Conservation (phyloP, 2,329 filamentous ascomycete species). For the Fusarium piperis region DNA sequence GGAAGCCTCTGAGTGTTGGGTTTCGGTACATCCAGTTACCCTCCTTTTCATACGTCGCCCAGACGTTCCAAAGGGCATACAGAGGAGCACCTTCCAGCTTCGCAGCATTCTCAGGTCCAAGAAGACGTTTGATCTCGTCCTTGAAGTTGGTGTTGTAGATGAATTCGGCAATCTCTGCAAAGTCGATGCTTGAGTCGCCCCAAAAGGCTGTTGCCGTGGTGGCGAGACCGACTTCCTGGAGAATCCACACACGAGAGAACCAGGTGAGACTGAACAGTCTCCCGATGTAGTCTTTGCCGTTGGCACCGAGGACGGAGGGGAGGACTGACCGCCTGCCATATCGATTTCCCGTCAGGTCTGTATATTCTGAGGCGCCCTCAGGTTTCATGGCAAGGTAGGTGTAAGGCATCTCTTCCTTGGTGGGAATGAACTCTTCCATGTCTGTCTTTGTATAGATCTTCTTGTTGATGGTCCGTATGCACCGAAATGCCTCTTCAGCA, state of each 20-base stretch:
- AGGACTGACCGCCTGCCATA: neutral
- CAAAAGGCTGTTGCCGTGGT: conserved; percentile 1
- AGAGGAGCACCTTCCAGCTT: neutral
- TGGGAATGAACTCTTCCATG: neutral
- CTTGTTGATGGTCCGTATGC: conserved; percentile 4
- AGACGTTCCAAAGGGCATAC: conserved; percentile 12
- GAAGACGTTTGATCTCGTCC: neutral
- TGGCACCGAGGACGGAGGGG: neutral
- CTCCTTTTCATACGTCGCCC: conserved; percentile 9
- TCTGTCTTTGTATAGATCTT: conserved; percentile 2
- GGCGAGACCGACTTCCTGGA: conserved; percentile 6
- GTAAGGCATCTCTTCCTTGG: neutral
- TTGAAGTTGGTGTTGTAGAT: conserved; percentile 5
- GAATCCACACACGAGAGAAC: conserved; percentile 11
- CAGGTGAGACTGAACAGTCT: neutral
- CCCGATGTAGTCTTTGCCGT: neutral
- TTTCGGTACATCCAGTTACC: conserved; percentile 2
- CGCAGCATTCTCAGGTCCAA: neutral
- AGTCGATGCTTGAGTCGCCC: conserved; percentile 4
- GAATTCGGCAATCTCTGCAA: conserved; percentile 5
- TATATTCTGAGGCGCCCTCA: neutral
- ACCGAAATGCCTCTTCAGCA: conserved; percentile 5
- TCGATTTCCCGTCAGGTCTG: neutral
- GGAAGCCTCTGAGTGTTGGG: neutral
- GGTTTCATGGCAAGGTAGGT: neutral